These are phyloP conservation scores for Coemansia sp. DNA, from an alignment of 192 early-diverging fungal genomes.

Conservation along the genomic window DNA sequence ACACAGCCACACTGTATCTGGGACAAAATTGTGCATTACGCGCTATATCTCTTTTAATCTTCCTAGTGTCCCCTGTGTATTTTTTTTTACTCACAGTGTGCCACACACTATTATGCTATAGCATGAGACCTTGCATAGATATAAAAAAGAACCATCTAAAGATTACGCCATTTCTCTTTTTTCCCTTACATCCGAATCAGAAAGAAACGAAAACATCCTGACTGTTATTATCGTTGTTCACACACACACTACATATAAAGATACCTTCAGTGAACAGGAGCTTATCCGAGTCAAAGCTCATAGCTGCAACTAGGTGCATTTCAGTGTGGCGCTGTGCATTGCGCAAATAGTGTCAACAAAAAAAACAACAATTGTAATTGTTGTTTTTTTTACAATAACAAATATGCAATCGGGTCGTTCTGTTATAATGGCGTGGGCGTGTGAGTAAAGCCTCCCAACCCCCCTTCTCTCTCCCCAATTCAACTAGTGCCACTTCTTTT, in stretches of 20 bases:
- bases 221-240: neutral
- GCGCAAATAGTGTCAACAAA: conserved; percentile 3
- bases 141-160: neutral
- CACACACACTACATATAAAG: conserved; percentile 1
- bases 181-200: neutral
- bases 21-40: neutral
- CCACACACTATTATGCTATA: neutral
- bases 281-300: neutral
- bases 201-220: neutral
- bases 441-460: conserved; percentile 13
- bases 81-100: neutral
- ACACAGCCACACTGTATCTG: neutral
- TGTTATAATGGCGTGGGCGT: conserved; percentile 25
- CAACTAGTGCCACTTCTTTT: neutral
- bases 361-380: neutral
- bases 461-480: neutral
- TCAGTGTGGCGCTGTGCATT: conserved; percentile 3
- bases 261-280: neutral
- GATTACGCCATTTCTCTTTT: neutral
- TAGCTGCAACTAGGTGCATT: neutral
- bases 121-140: neutral
- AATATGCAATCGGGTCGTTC: neutral
- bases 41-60: neutral
- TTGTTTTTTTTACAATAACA: neutral
- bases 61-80: neutral